Evolutionary conservation across 331 rosid genomes (phyloP).

Genomic region (Rhamnella rubrinervis): DNA sequence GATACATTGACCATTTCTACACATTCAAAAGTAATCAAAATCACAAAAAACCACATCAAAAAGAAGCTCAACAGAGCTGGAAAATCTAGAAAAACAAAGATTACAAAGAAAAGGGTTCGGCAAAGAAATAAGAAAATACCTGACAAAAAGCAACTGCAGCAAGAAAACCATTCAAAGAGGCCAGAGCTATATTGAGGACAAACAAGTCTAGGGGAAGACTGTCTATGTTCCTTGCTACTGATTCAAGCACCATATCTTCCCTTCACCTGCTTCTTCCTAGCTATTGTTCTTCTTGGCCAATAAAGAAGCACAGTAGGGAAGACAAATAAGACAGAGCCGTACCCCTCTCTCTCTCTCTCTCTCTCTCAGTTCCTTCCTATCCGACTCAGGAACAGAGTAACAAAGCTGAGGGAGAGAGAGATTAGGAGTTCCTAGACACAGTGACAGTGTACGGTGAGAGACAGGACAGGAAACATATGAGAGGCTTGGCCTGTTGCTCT

Average conservation of each 20-base stretch:
- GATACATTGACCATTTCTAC: neutral
- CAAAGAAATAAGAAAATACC: constrained; percentile 31
- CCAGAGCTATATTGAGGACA: constrained; percentile 44
- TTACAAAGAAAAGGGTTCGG: neutral
- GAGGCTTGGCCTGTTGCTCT: neutral
- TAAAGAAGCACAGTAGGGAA: neutral
- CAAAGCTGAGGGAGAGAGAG: neutral
- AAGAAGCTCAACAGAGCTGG: neutral
- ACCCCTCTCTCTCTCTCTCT: neutral
- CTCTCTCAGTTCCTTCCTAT: neutral
- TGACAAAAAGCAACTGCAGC: constrained; percentile 55
- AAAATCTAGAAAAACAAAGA: neutral
- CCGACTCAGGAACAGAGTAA: neutral
- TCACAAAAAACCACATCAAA: neutral
- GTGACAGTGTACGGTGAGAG: neutral
- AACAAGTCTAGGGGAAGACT: constrained; percentile 45
- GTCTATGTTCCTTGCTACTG: constrained; percentile 17
- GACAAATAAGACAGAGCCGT: neutral
- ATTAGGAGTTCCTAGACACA: neutral
- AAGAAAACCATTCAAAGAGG: constrained; percentile 47
- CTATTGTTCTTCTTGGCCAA: neutral
- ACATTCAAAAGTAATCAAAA: neutral
- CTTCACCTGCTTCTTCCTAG: neutral
- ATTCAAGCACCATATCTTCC: constrained; percentile 24
- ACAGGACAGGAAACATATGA: neutral